Conservation (phyloP, 768 basidiomycete species). For the Pseudohyphozyma bogoriensis region DNA sequence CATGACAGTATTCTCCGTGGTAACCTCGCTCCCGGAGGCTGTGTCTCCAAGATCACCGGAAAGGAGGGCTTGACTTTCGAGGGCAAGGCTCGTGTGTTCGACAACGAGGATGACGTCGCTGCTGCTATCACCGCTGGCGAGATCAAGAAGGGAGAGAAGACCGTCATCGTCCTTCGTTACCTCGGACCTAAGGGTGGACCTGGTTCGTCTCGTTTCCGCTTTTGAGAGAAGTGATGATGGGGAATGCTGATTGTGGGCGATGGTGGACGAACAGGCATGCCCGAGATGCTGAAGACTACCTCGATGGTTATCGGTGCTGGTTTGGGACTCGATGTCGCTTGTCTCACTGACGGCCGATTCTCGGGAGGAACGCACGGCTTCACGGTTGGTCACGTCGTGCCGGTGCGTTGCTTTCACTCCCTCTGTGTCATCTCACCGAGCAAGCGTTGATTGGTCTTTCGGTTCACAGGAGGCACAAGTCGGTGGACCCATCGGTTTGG, state of each 20-base stretch:
- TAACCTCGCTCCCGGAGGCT: conserved; percentile 85
- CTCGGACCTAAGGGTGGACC: conserved; percentile 96
- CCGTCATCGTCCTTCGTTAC: conserved; percentile 81
- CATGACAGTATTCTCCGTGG: conserved; percentile 67
- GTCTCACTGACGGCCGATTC: conserved; percentile 94
- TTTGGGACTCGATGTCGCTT: conserved; percentile 88
- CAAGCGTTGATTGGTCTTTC: conserved; percentile 6
- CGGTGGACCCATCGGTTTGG: conserved; percentile 36
- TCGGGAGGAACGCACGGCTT: conserved; percentile 44
- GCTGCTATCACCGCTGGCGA: conserved; percentile 76
- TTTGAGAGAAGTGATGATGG: not conserved
- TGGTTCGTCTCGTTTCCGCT: conserved; percentile 45
- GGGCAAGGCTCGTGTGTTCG: conserved; percentile 86
- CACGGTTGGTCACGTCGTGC: conserved; percentile 92
- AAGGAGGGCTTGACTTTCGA: conserved; percentile 84
- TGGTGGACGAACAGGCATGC: conserved; percentile 68
- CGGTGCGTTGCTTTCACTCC: conserved; percentile 91
- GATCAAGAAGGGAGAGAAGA: conserved; percentile 92
- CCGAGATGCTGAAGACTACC: conserved; percentile 91
- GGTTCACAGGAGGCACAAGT: conserved; percentile 30
- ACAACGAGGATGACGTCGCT: conserved; percentile 77
- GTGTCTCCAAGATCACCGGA: conserved; percentile 93
- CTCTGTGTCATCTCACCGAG: conserved; percentile 83
- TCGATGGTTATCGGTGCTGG: conserved; percentile 98
- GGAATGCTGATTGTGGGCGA: no score